These are phyloP conservation scores for Mallotus repandus DNA, from an alignment of 441 rosid species.

Conservation along the genomic window DNA sequence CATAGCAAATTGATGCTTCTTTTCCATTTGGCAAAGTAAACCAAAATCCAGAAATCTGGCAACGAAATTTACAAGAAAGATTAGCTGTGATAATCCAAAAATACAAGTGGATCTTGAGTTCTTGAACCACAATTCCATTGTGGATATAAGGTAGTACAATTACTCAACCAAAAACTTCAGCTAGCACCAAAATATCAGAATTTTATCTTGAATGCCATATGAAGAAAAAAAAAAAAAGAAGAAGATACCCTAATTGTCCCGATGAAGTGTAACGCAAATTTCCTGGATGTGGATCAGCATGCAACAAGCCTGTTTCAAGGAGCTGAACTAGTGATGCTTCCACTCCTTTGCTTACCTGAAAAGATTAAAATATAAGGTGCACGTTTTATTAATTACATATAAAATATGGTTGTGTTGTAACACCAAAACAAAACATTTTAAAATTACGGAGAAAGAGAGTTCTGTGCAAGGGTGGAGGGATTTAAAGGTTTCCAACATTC, in stretches of 20 bases:
- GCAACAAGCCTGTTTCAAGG: conserved; percentile 91
- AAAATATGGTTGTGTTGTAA: background rate
- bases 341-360: conserved; percentile 89
- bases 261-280: conserved; percentile 82
- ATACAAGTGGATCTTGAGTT: conserved; percentile 3
- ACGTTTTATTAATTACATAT: background rate
- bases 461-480: background rate
- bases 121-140: background rate
- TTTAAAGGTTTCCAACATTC: too few relatives aligned
- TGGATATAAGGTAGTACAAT: background rate
- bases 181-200: conserved; percentile 17
- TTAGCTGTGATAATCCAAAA: background rate
- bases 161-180: conserved; percentile 17
- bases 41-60: conserved; percentile 94
- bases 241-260: conserved; percentile 74
- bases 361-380: conserved; percentile 13
- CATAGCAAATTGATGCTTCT: conserved; percentile 90
- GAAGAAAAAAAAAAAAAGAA: conserved; percentile 13
- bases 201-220: conserved; percentile 19
- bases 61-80: conserved; percentile 21
- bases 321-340: conserved; percentile 91
- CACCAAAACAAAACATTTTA: background rate
- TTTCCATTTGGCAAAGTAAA: conserved; percentile 91
- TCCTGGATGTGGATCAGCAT: conserved; percentile 99
- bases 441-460: background rate